Percentiles rank a stretch among this genome's conserved stretches.
phyloP scores from a whole-genome alignment of 305 asterid species.

The Fraxinus latifolia region DNA sequence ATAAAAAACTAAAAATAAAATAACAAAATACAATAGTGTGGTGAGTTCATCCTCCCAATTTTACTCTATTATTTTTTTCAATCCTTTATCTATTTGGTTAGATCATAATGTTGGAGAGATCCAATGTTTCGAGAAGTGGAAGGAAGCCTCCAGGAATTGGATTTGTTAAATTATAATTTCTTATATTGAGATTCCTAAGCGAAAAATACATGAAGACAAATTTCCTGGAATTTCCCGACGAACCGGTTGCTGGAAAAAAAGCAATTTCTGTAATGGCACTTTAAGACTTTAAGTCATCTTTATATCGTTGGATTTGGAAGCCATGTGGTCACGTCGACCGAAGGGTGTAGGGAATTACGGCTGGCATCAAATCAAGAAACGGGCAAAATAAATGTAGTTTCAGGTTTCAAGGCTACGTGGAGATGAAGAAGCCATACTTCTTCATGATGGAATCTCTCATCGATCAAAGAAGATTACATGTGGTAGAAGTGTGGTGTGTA shows the following conservation, averaged over 20 bases:
- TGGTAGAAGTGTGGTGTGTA: too few relatives aligned
- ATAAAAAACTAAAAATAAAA: too few relatives aligned
- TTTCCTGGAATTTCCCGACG: constrained; percentile 43
- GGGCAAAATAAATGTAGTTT: constrained; percentile 28
- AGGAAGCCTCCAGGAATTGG: constrained; percentile 33
- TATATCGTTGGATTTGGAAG: constrained; percentile 26
- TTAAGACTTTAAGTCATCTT: constrained; percentile 11
- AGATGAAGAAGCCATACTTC: constrained; percentile 36
- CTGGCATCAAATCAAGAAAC: background rate
- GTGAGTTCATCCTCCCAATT: too few relatives aligned
- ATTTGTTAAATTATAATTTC: constrained; percentile 71
- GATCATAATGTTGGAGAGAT: constrained; percentile 62
- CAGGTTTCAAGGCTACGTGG: constrained; percentile 26
- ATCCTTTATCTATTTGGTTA: too few relatives aligned
- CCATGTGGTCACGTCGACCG: background rate
- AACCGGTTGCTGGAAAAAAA: constrained; percentile 62
- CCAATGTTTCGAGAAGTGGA: constrained; percentile 51
- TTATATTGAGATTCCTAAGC: constrained; percentile 60
- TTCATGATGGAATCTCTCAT: constrained; percentile 40
- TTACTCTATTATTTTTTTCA: too few relatives aligned
- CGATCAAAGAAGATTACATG: constrained; percentile 17
- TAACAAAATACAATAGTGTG: too few relatives aligned
- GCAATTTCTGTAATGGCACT: constrained; percentile 40
- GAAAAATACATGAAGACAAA: constrained; percentile 32
- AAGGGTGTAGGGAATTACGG: background rate